These are phyloP conservation scores for Podosphaera fusca DNA, from an alignment of 2,329 filamentous ascomycete genomes.

Conservation along the genomic window DNA sequence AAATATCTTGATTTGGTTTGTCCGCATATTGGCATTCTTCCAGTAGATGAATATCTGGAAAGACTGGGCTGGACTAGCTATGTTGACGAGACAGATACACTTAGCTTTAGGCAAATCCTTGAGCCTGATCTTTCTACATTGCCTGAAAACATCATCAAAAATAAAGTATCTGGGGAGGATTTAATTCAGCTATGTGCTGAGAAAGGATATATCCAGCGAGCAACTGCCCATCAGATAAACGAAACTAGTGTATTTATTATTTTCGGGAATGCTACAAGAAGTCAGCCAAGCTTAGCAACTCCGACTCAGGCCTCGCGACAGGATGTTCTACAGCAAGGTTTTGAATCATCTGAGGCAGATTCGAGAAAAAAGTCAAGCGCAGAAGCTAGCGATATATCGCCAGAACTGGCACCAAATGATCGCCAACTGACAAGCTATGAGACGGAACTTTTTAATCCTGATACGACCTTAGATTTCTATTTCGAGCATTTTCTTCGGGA, in stretches of 20 bases:
- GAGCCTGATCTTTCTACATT: constrained; percentile 6
- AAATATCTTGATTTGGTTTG: constrained; percentile 5
- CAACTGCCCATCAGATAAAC: not conserved
- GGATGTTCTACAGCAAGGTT: not conserved
- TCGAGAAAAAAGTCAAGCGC: too few species aligned
- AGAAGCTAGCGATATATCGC: too few species aligned
- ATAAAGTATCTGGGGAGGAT: constrained; percentile 8
- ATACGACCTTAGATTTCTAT: not conserved
- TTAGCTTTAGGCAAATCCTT: constrained; percentile 5
- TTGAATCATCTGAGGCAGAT: not conserved
- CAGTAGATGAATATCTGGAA: constrained; percentile 6
- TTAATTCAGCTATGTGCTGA: constrained; percentile 8
- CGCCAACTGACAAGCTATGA: not conserved
- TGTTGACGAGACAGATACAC: constrained; percentile 2
- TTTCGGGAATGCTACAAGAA: not conserved
- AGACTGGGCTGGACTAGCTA: constrained; percentile 8
- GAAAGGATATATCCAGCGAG: constrained; percentile 5
- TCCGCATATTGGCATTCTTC: constrained; percentile 8
- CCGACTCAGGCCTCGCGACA: not conserved
- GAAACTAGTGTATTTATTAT: not conserved
- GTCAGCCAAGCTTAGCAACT: not conserved
- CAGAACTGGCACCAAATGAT: not conserved
- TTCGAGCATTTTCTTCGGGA: not conserved
- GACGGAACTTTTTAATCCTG: not conserved
- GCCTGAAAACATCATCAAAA: constrained; percentile 4